Base-by-base conservation (phyloP, 148 eudicot genomes). In the Vaccinium darrowii region DNA sequence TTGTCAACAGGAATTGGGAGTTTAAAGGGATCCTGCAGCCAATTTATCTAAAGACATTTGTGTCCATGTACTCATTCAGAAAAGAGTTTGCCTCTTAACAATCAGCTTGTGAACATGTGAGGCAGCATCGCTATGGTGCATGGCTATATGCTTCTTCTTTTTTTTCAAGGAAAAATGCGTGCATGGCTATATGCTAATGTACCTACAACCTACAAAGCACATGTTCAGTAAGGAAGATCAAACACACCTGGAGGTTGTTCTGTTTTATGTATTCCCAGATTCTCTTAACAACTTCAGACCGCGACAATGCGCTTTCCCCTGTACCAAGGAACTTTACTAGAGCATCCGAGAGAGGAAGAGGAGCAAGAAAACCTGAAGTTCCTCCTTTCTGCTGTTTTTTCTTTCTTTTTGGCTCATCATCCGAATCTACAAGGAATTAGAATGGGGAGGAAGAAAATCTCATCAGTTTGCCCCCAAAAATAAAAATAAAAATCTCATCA, bases 261-360 rank as follows among this genome's bases (percentile, higher is more conserved):
- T 88, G 90, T 87, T 94, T 94, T 76, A 96, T 94, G 86, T 96
- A 93, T 57, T 88, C 92, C 99, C 99, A 96, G 18, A 96, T 89
- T 85, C 94, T 93, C 89, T 93, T 94, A 56, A 96, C 91, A 69
- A 90, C 97, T 81, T 85, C 95, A 73, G 95, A 88, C 18, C 98
- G 93, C 1, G 98, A 84, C 83, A 96, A 87, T 72, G 86, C 93
- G 75, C 83, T 92, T 91, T 96, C 99, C 76, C 94, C 99, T 27
- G 99, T 93, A 56, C 94, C 99, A 87, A 96, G 88, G 86, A 96
- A 96, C 90, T 88, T 93, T 69, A 89, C 90, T 19, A 96, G 90
- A 76, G 94, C 89, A 54, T 93, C 95, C 3, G 99, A 96, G 74
- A 96, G 93, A 57, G 92, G 93, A 85, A 90, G 83, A 52, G 98